These are phyloP conservation scores for Zygosaccharomyces siamensis DNA, from an alignment of 805 yeast species.

Conservation along the genomic window DNA sequence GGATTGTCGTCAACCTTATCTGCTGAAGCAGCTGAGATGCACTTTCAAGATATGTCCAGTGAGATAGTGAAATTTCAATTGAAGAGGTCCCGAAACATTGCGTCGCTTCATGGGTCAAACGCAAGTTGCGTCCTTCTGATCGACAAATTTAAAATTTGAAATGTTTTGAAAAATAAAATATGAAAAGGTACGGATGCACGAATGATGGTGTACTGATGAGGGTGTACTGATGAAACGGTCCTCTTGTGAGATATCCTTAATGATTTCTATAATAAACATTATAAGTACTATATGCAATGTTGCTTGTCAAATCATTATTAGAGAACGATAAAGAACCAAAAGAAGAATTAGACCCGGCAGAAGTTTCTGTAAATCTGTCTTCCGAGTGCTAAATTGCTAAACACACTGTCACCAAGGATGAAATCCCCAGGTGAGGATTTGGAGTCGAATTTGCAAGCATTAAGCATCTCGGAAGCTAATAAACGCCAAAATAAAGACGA, in stretches of 20 bases:
- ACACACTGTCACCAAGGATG: constrained; percentile 4
- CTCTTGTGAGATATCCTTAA: background rate
- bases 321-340: background rate
- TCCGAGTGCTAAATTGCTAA: background rate
- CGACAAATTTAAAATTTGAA: background rate
- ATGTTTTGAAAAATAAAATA: background rate
- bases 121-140: background rate
- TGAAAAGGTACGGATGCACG: constrained; percentile 7
- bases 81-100: background rate
- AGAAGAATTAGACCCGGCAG: background rate
- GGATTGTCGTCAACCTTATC: constrained; percentile 2
- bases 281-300: background rate
- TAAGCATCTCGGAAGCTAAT: constrained; percentile 20
- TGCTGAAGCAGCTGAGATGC: background rate
- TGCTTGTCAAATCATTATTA: background rate
- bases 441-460: constrained; percentile 26
- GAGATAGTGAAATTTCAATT: background rate
- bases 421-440: constrained; percentile 26
- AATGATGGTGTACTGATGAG: constrained; percentile 1
- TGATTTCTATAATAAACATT: background rate
- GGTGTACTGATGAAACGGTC: background rate
- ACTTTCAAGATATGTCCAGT: background rate
- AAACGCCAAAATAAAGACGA: background rate
- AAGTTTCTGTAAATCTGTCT: background rate
- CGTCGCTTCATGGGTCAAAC: background rate